These are phyloP conservation scores for Hydrangea macrophylla DNA, from an alignment of 148 eudicot species.

Conservation along the genomic window DNA sequence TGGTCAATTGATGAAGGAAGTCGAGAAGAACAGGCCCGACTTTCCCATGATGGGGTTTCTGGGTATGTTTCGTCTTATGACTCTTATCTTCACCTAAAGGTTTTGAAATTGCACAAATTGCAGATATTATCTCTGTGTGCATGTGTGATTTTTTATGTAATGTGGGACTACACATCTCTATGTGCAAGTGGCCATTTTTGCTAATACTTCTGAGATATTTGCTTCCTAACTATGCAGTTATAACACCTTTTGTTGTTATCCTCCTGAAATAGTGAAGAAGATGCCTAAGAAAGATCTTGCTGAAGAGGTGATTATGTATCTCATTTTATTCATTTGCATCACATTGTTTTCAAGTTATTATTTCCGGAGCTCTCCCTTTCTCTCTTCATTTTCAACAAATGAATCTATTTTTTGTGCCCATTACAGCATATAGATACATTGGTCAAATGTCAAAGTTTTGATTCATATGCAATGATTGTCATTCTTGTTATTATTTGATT, in stretches of 20 bases:
- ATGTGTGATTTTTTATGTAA: background rate
- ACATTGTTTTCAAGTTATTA: background rate
- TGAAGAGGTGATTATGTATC: constrained; percentile 62
- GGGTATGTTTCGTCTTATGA: constrained; percentile 66
- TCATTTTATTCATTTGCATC: constrained; percentile 4
- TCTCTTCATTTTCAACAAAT: background rate
- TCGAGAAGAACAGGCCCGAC: constrained; percentile 89
- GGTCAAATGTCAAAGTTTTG: background rate
- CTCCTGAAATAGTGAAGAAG: constrained; percentile 91
- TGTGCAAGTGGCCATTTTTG: background rate
- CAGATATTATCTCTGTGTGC: background rate
- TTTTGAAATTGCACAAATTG: background rate
- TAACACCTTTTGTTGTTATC: constrained; percentile 77
- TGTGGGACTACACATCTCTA: background rate
- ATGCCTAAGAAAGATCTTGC: constrained; percentile 94
- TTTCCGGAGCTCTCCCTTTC: background rate
- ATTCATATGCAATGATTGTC: background rate
- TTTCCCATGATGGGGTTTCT: constrained; percentile 59
- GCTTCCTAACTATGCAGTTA: constrained; percentile 47
- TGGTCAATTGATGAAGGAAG: constrained; percentile 99
- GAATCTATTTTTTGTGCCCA: background rate
- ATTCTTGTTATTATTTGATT: constrained; percentile 7
- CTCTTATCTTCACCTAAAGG: background rate
- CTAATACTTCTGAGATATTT: background rate
- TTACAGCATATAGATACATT: background rate